These are phyloP conservation scores for Colletotrichum tropicale DNA, from an alignment of 2,329 filamentous ascomycete genomes.

Conservation along the genomic window DNA sequence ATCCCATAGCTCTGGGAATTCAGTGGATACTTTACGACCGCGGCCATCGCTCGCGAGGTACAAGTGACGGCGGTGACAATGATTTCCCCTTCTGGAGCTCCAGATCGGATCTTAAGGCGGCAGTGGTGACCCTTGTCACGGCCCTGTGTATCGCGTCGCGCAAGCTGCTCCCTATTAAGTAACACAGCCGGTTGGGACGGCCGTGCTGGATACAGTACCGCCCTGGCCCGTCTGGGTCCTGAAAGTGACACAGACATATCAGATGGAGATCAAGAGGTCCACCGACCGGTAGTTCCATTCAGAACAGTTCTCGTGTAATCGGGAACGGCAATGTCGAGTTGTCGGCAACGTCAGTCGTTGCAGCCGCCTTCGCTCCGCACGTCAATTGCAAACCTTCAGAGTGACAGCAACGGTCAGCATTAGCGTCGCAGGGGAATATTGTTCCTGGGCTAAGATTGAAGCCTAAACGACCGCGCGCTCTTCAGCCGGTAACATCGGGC, in stretches of 20 bases:
- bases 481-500: background rate
- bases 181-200: constrained; percentile 12
- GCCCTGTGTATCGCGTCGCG: constrained; percentile 18
- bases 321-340: background rate
- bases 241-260: constrained; percentile 15
- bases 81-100: background rate
- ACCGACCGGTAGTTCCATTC: constrained; percentile 10
- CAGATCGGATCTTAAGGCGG: constrained; percentile 13
- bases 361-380: constrained; percentile 4
- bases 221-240: background rate
- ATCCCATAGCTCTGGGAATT: constrained; percentile 7
- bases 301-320: background rate
- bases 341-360: constrained; percentile 16
- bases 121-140: constrained; percentile 10
- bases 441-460: background rate
- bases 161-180: constrained; percentile 21
- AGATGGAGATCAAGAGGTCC: constrained; percentile 13
- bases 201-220: constrained; percentile 9
- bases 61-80: background rate
- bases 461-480: background rate
- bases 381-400: constrained; percentile 13
- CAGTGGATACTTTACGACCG: constrained; percentile 21
- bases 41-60: background rate
- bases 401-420: constrained; percentile 10
- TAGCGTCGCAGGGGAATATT: background rate